phyloP scores from a whole-genome alignment of 2,329 filamentous ascomycete species.

The Stagonosporopsis chrysanthemi region DNA sequence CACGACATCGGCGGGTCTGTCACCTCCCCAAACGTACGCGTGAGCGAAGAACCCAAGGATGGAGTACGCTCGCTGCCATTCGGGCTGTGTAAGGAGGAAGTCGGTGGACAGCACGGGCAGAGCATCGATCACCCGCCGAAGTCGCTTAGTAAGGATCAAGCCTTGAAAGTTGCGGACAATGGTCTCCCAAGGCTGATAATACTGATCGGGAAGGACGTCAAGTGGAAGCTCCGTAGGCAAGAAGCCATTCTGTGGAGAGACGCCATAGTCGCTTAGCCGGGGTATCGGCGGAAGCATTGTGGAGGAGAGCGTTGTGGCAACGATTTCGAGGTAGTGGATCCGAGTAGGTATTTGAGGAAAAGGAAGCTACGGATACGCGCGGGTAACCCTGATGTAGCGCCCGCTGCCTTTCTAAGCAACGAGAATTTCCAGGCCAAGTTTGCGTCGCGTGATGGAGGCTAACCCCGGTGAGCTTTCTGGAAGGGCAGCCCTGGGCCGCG shows the following conservation, averaged over 20 bases:
- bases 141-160: conserved; percentile 81
- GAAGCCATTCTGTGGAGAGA: conserved; percentile 83
- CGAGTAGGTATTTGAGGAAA: conserved; percentile 6
- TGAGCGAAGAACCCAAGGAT: conserved; percentile 82
- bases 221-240: conserved; percentile 83
- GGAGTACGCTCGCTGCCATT: conserved; percentile 90
- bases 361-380: conserved; percentile 8
- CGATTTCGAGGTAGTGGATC: background rate
- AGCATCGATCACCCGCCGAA: conserved; percentile 79
- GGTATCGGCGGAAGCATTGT: conserved; percentile 55
- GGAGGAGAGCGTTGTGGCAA: conserved; percentile 1
- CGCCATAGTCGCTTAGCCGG: conserved; percentile 75
- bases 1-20: conserved; percentile 75
- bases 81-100: conserved; percentile 80
- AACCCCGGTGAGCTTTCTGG: conserved; percentile 3
- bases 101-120: conserved; percentile 85
- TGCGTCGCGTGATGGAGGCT: conserved; percentile 6
- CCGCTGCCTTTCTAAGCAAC: conserved; percentile 16
- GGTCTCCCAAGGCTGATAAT: conserved; percentile 95
- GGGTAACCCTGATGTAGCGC: conserved; percentile 15
- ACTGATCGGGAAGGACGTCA: conserved; percentile 81
- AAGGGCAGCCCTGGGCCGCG: conserved; percentile 13
- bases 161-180: conserved; percentile 85
- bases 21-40: conserved; percentile 88
- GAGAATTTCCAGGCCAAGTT: conserved; percentile 4